Evolutionary conservation across 129 eudicot genomes (phyloP), one percentile per base, ranked within the genome.

Genomic region (Ambrosia artemisiifolia): DNA sequence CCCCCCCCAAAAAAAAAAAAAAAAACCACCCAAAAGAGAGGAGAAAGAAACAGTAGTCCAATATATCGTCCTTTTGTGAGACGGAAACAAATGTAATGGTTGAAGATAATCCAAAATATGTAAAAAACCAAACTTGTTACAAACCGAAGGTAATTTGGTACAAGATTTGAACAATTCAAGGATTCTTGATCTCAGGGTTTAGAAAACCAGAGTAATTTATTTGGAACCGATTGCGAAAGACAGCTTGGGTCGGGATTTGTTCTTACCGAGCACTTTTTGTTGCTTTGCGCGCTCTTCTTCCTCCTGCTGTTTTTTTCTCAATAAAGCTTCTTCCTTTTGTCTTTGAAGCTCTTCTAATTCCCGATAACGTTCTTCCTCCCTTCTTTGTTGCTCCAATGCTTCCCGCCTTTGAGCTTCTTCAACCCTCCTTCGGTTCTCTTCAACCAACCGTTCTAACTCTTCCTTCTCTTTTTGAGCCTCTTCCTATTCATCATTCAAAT

Each of bases 281-380:
- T 84, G 97, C 33, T 90, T 90, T 9, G 91, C 84, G 8, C 92
- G 95, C 63, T 90, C 99, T 84, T 94, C 99, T 61, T 94, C 96
- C 75, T 94, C 99, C 80, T 94, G 86, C 36, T 85, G 97, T 49
- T 88, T 90, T 78, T 90, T 94, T 80, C 84, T 86, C 12, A 78
- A 81, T 74, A 88, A 18, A 6, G 93, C 96, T 78, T 86, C 99
- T 86, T 90, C 96, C 67, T 88, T 94, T 67, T 86, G 94, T 54
- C 99, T 81, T 70, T 94, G 99, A 43, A 88, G 90, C 85, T 90
- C 89, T 71, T 94, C 99, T 30, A 94, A 67, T 69, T 90, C 96
- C 63, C 88, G 75, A 43, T 94, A 91, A 6, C 99, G 96, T 71
- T 86, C 91, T 74, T 94, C 99, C 73, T 90, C 95, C 73, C 84